A percentile compares a stretch with the other conserved stretches of the same genome.
Conservation (phyloP, 2,329 filamentous ascomycete species). For the Hypocrella siamensis region DNA sequence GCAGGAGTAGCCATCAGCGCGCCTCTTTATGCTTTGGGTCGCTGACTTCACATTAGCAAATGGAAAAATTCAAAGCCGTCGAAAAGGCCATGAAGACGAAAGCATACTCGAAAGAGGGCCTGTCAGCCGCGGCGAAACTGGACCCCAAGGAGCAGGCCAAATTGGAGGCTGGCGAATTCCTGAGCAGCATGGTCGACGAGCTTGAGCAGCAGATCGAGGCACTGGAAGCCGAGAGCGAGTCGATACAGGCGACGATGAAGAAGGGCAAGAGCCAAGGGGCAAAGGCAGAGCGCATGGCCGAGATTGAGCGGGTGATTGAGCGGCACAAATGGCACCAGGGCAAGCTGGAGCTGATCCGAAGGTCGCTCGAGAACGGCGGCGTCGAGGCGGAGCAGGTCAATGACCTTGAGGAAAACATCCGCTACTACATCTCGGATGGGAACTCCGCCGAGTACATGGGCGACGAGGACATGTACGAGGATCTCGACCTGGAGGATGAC, state of each 20-base stretch:
- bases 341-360: conserved; percentile 79
- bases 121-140: conserved; percentile 80
- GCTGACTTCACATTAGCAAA: conserved; percentile 46
- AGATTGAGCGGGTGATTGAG: conserved; percentile 73
- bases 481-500: conserved; percentile 81
- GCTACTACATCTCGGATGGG: conserved; percentile 87
- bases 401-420: conserved; percentile 81
- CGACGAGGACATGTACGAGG: conserved; percentile 90
- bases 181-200: conserved; percentile 77
- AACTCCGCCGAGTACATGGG: conserved; percentile 82
- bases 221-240: conserved; percentile 79
- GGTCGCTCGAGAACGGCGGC: conserved; percentile 82
- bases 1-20: no score
- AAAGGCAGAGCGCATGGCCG: conserved; percentile 76
- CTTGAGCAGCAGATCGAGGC: conserved; percentile 87
- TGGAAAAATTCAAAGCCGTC: conserved; percentile 99
- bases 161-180: conserved; percentile 72
- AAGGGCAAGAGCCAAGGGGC: conserved; percentile 78
- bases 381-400: conserved; percentile 78
- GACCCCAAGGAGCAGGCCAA: conserved; percentile 98
- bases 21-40: no score
- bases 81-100: conserved; percentile 99
- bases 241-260: conserved; percentile 77
- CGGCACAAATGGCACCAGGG: conserved; percentile 93
- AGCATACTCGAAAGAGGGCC: conserved; percentile 94